These are phyloP conservation scores for Penicillium sp. DNA, from an alignment of 2,329 filamentous ascomycete genomes.

Conservation along the genomic window DNA sequence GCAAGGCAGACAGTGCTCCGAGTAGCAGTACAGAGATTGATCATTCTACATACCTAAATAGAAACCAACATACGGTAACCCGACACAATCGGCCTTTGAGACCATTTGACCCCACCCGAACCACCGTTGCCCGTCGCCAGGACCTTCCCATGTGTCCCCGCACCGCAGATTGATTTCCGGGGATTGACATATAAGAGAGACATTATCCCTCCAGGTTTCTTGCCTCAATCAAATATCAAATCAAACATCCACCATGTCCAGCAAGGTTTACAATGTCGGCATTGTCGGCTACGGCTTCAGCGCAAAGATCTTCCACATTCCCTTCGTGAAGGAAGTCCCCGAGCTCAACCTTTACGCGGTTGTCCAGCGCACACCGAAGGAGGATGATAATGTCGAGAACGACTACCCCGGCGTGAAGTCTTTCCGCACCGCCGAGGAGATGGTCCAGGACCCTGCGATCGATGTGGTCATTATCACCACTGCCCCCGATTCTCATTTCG, in stretches of 20 bases:
- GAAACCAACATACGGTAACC: conserved; percentile 11
- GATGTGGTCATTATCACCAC: conserved; percentile 71
- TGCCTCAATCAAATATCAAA: conserved; percentile 22
- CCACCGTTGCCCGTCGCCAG: conserved; percentile 40
- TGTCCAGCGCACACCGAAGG: conserved; percentile 69
- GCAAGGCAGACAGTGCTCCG: conserved; percentile 12
- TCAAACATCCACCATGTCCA: conserved; percentile 33
- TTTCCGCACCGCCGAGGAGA: conserved; percentile 60
- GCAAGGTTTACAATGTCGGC: conserved; percentile 55
- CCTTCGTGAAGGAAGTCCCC: conserved; percentile 66
- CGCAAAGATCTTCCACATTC: conserved; percentile 82
- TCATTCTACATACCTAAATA: not conserved
- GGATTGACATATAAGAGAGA: not conserved
- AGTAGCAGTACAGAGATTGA: not conserved
- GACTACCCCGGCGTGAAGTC: conserved; percentile 66
- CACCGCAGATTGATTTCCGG: conserved; percentile 18
- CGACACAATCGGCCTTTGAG: conserved; percentile 30
- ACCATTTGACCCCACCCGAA: conserved; percentile 56
- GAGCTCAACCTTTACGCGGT: conserved; percentile 69
- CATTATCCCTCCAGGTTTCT: not conserved
- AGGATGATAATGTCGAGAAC: conserved; percentile 63
- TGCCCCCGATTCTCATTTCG: conserved; percentile 69
- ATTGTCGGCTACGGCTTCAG: conserved; percentile 62
- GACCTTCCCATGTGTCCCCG: conserved; percentile 35
- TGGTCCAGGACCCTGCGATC: conserved; percentile 65